These are phyloP conservation scores for Cladosporium velox DNA, from an alignment of 2,329 filamentous ascomycete species.

Conservation along the genomic window DNA sequence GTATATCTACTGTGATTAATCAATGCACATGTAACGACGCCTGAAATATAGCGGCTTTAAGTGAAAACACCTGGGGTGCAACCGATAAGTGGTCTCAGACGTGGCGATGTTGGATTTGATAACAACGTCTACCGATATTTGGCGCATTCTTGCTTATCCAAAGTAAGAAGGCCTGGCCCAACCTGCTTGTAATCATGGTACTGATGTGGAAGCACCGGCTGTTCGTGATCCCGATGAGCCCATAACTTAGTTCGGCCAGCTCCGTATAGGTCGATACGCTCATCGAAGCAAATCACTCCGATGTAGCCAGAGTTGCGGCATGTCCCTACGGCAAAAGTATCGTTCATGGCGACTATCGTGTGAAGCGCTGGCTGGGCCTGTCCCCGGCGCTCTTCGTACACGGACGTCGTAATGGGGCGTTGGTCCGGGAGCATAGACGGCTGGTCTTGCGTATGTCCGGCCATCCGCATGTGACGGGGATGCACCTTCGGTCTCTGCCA, in stretches of 20 bases:
- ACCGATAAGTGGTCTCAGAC: too few species aligned
- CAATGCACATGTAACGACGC: too few species aligned
- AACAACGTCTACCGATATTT: background rate
- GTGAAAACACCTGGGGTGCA: too few species aligned
- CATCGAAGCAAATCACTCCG: conserved; percentile 10
- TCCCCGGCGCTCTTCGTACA: too few species aligned
- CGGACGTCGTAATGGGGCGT: too few species aligned
- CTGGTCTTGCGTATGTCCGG: background rate
- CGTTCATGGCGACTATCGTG: background rate
- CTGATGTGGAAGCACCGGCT: background rate
- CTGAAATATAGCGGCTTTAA: too few species aligned
- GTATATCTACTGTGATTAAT: too few species aligned
- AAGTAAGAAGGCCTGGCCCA: background rate
- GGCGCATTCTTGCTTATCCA: background rate
- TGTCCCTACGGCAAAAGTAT: background rate
- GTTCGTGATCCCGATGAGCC: background rate
- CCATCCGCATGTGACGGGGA: too few species aligned
- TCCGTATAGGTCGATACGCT: background rate
- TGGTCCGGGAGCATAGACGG: background rate
- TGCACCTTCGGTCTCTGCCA: too few species aligned
- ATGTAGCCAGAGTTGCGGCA: background rate
- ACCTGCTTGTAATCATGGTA: background rate
- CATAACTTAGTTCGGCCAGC: background rate
- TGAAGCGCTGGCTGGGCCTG: background rate
- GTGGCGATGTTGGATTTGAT: too few species aligned